phyloP scores from a whole-genome alignment of 805 yeast species.

The Zygosaccharomyces bailii region DNA sequence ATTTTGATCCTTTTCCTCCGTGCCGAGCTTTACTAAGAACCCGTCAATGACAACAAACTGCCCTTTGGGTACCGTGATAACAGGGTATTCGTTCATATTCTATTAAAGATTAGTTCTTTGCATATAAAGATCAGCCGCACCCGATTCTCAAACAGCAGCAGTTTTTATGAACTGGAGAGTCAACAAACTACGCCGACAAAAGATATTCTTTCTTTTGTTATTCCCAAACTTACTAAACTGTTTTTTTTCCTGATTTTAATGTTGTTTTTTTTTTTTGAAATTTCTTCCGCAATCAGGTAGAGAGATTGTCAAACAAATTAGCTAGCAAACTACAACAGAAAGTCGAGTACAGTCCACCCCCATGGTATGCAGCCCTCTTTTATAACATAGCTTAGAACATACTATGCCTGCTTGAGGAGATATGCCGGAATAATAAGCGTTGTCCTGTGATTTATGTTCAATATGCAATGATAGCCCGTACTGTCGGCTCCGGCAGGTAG shows the following conservation, averaged over 20 bases:
- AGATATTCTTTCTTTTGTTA: neutral
- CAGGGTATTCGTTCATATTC: constrained; percentile 10
- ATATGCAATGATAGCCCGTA: no score
- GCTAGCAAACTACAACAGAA: no score
- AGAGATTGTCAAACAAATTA: no score
- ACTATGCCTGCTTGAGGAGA: no score
- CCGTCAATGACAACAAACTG: constrained; percentile 14
- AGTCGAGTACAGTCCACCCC: no score
- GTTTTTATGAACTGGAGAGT: neutral
- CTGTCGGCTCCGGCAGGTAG: no score
- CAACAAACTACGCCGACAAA: neutral
- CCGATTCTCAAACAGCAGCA: neutral
- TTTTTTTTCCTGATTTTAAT: neutral
- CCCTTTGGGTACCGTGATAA: constrained; percentile 10
- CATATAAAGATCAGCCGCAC: neutral
- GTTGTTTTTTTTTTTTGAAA: neutral
- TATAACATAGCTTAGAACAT: no score
- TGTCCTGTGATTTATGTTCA: no score
- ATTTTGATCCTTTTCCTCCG: constrained; percentile 2
- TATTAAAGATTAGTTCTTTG: neutral
- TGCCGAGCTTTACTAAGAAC: constrained; percentile 9
- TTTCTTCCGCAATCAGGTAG: neutral
- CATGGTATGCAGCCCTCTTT: no score
- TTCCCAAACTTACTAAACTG: neutral
- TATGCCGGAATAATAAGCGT: no score